Evolutionary conservation across 306 rosid species (phyloP).

Genomic region (Prunus mongolica): DNA sequence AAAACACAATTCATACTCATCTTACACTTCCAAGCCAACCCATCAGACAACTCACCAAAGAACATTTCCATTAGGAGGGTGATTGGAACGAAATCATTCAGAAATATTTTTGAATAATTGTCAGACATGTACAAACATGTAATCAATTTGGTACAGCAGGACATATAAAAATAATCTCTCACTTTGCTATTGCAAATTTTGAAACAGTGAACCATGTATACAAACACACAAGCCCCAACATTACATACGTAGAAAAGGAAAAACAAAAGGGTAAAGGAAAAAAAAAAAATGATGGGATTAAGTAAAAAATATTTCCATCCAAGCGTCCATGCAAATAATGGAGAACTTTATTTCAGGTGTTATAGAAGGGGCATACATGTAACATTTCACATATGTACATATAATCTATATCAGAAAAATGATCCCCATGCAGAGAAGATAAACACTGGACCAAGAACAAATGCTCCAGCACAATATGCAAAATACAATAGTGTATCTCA

Average conservation of each 20-base stretch:
- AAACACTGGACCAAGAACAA: neutral
- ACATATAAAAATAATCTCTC: neutral
- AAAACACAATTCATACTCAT: neutral
- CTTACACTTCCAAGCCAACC: neutral
- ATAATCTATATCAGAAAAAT: neutral
- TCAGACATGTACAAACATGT: neutral
- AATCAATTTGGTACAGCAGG: neutral
- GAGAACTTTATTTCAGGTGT: neutral
- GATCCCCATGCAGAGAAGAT: neutral
- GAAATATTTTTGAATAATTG: neutral
- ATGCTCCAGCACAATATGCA: neutral
- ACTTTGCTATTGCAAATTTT: neutral
- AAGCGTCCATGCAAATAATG: neutral
- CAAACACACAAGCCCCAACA: neutral
- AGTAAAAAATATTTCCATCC: neutral
- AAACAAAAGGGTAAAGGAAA: neutral
- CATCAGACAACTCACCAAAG: neutral
- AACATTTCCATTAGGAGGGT: too few relatives aligned
- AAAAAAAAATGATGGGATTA: neutral
- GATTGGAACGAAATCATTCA: neutral
- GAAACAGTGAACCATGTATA: neutral
- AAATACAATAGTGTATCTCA: neutral
- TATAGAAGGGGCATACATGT: neutral
- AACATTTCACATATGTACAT: neutral
- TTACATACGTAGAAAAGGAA: neutral